A percentile compares a stretch with the other conserved stretches of the same genome.
Conservation (phyloP, 495 filamentous ascomycete genomes). For the Hypoxylon trugodes region DNA sequence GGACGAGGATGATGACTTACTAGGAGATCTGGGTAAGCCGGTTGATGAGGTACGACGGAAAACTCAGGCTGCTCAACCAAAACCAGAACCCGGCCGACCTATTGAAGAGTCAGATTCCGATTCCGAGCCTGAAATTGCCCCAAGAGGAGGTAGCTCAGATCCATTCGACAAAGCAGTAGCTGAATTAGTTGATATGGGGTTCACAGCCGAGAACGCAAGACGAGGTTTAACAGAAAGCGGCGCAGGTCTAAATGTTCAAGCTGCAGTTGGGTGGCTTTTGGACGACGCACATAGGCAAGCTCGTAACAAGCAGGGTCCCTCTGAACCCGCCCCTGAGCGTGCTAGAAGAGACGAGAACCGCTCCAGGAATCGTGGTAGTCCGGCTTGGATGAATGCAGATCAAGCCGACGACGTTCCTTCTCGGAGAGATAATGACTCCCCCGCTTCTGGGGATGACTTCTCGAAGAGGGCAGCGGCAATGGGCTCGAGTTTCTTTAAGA, state of each 20-base stretch:
- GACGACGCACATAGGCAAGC: slow-evolving; percentile 85
- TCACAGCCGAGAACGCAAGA: slow-evolving; percentile 79
- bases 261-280: slow-evolving; percentile 87
- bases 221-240: slow-evolving; percentile 81
- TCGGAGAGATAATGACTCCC: slow-evolving; percentile 65
- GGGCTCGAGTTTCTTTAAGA: slow-evolving; percentile 85
- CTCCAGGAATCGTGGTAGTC: slow-evolving; percentile 43
- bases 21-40: slow-evolving; percentile 86
- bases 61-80: slow-evolving; percentile 49
- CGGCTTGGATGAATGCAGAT: slow-evolving; percentile 51
- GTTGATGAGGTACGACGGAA: slow-evolving; percentile 75
- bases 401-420: slow-evolving; percentile 47
- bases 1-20: slow-evolving; percentile 89
- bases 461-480: slow-evolving; percentile 82
- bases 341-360: slow-evolving; percentile 44
- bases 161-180: slow-evolving; percentile 84
- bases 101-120: slow-evolving; percentile 57
- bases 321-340: slow-evolving; percentile 31
- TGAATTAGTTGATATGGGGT: slow-evolving; percentile 95
- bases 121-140: slow-evolving; percentile 46
- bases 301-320: slow-evolving; percentile 45
- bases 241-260: slow-evolving; percentile 81
- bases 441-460: slow-evolving; percentile 74
- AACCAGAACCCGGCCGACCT: slow-evolving; percentile 55
- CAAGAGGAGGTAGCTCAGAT: slow-evolving; percentile 51